Conservation (phyloP, 202 grass and related monocot species). For the Schoenoplectus tabernaemontani region DNA sequence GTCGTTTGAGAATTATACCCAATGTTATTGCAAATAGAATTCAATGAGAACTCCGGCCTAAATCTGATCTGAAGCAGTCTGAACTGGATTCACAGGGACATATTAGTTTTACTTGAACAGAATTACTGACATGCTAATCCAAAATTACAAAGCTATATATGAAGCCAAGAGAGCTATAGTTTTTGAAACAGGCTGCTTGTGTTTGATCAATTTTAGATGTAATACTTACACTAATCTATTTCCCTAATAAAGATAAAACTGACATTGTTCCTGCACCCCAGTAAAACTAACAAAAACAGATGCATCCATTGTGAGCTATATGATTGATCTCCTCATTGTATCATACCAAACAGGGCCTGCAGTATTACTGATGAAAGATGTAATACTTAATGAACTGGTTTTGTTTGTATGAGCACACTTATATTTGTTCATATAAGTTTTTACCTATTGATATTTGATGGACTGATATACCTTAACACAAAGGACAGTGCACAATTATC, state of each 20-base stretch:
- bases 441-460: background rate
- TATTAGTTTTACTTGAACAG: conserved; percentile 3
- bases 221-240: background rate
- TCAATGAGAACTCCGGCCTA: background rate
- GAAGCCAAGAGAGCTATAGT: background rate
- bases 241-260: background rate
- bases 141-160: background rate
- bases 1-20: background rate
- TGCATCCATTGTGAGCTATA: background rate
- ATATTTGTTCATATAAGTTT: background rate
- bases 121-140: background rate
- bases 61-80: background rate
- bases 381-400: background rate
- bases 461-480: background rate
- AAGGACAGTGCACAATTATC: background rate
- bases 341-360: background rate
- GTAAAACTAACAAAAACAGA: background rate
- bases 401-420: too few relatives aligned
- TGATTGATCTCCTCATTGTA: background rate
- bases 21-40: background rate
- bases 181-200: background rate
- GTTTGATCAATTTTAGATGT: background rate
- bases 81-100: background rate
- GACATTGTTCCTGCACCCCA: background rate
- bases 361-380: background rate